Conservation (phyloP, 345 rosid species). For the Acer yangbiense region DNA sequence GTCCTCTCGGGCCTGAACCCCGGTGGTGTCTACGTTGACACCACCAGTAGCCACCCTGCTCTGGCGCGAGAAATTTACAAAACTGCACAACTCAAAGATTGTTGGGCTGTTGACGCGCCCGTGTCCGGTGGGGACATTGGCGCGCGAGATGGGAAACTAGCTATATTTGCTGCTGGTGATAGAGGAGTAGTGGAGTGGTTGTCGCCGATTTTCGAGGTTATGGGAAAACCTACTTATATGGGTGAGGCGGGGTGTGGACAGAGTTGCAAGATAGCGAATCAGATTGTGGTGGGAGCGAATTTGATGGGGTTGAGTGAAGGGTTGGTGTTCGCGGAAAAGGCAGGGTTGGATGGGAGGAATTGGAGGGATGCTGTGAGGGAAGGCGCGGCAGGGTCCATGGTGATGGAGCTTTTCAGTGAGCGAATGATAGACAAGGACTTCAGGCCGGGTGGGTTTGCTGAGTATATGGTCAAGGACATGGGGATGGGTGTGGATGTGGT, state of each 20-base stretch:
- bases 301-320: constrained; percentile 78
- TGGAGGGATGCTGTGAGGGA: constrained; percentile 52
- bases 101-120: constrained; percentile 80
- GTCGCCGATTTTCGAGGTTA: constrained; percentile 46
- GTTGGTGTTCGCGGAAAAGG: constrained; percentile 59
- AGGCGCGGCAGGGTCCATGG: constrained; percentile 72
- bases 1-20: constrained; percentile 61
- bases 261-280: constrained; percentile 79
- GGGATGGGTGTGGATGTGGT: constrained; percentile 71
- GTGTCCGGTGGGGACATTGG: constrained; percentile 79
- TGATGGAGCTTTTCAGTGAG: constrained; percentile 68
- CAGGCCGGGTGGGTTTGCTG: constrained; percentile 69
- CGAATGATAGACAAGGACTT: constrained; percentile 68
- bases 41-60: constrained; percentile 69
- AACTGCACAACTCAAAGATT: constrained; percentile 44
- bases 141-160: constrained; percentile 64
- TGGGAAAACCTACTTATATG: constrained; percentile 67
- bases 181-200: constrained; percentile 58
- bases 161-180: constrained; percentile 76
- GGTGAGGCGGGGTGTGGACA: constrained; percentile 82
- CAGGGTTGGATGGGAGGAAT: constrained; percentile 59
- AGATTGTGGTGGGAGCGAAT: constrained; percentile 70
- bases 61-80: constrained; percentile 61
- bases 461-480: constrained; percentile 88
- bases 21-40: constrained; percentile 63